phyloP scores from a whole-genome alignment of 176 grass and related monocot genomes.

The Bromus sterilis region DNA sequence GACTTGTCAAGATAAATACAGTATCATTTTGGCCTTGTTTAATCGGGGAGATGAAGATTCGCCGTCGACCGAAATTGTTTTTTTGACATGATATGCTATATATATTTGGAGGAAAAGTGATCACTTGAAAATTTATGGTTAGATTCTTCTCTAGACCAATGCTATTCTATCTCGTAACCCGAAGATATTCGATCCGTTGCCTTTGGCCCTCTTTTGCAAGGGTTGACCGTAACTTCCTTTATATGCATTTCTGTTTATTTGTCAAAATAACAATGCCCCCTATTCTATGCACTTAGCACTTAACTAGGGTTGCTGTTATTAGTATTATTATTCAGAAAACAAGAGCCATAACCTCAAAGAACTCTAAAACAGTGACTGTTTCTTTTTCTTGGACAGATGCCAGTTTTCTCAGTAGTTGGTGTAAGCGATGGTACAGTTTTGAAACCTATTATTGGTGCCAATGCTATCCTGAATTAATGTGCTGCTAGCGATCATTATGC shows the following conservation, averaged over 20 bases:
- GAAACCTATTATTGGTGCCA: neutral
- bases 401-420: neutral
- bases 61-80: neutral
- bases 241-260: neutral
- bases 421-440: neutral
- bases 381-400: neutral
- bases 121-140: neutral
- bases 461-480: neutral
- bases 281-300: neutral
- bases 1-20: slow-evolving; percentile 27
- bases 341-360: too few species aligned
- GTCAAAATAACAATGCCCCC: neutral
- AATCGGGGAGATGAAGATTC: slow-evolving; percentile 34
- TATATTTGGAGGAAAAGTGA: neutral
- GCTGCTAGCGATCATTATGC: neutral
- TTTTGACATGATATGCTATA: slow-evolving; percentile 16
- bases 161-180: neutral
- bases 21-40: slow-evolving; percentile 25
- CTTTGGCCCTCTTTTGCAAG: neutral
- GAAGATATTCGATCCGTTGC: neutral
- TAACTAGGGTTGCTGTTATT: too few species aligned
- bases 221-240: neutral
- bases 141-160: neutral
- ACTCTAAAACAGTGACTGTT: too few species aligned
- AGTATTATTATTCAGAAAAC: too few species aligned